Base-by-base conservation (phyloP, 2,329 filamentous ascomycete species). In the Atkinsonella texensis region DNA sequence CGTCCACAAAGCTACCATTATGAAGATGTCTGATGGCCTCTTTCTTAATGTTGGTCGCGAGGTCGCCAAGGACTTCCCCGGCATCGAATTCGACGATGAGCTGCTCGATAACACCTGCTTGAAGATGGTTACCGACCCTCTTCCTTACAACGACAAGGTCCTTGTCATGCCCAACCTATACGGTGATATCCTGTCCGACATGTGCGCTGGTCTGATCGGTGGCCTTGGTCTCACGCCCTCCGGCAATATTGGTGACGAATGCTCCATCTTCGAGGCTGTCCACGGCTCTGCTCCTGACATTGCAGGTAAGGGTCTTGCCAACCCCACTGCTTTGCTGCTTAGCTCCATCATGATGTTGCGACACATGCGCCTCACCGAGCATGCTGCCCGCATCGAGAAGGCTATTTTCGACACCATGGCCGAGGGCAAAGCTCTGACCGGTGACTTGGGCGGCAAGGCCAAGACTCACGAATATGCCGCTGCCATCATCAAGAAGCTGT, bases 21-120 rank as follows among this genome's bases (percentile, higher is more conserved):
- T 98, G 93, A 98, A 98, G 84, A 95, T 96, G 88, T 91, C 86
- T 68, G 93, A 98, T 71, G 93, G 93, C 75, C 87, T 98, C 56
- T 98, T 98, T 84, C 81, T 98, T 62, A 87, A 80, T 71, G 89
- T 86, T 56, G 93, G 85, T 62, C 77, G 83, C 61, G 81, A 93
- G 56, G 82, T 98, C 60, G 79, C 89, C 70, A 95, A 95, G 82
- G 90, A 97, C 68, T 98, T 87, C 81, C 93, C 93, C 58, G 78
- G 84, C 62, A 88, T 98, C 65, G 87, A 96, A 75, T 97, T 98
- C 69, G 91, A 97, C 68, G 88, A 88, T 63, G 93, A 98, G 80
- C 82, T 98, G 59, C 85, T 98, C 62, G 93, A 98, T 81, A 98
- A 98, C 80, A 93, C 91, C 62, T 98, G 93, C 81, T 76, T 98